A percentile compares a stretch with the other conserved stretches of the same genome.
phyloP scores from a whole-genome alignment of 768 basidiomycete genomes.

The Polyporus arcularius region DNA sequence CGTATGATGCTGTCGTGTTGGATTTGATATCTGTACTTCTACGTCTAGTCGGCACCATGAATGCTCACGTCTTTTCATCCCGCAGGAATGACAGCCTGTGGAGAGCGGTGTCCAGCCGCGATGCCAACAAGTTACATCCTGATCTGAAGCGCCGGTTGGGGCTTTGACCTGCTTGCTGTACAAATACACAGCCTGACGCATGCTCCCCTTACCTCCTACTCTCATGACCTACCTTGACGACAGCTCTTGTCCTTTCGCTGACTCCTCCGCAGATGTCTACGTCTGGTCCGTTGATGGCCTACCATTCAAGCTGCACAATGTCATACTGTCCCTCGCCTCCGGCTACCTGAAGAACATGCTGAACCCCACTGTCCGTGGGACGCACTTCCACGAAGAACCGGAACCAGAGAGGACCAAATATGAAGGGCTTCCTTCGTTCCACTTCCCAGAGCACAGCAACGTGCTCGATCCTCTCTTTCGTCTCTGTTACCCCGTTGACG shows the following conservation, averaged over 20 bases:
- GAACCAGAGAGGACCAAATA: slow-evolving; percentile 13
- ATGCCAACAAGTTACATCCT: no score
- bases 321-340: slow-evolving; percentile 57
- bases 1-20: no score
- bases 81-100: no score
- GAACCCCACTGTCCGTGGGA: slow-evolving; percentile 31
- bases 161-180: neutral
- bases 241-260: slow-evolving; percentile 44
- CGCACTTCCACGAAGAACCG: slow-evolving; percentile 5
- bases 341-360: slow-evolving; percentile 59
- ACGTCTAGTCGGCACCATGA: neutral
- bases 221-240: neutral
- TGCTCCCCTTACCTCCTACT: neutral
- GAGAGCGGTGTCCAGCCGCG: no score
- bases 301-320: slow-evolving; percentile 54
- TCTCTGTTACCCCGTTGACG: slow-evolving; percentile 38
- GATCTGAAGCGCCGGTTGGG: neutral
- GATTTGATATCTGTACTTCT: neutral
- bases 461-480: slow-evolving; percentile 32
- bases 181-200: neutral
- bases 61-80: no score
- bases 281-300: slow-evolving; percentile 54
- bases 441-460: slow-evolving; percentile 29
- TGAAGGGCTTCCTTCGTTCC: slow-evolving; percentile 17
- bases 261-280: slow-evolving; percentile 46